These are phyloP conservation scores for Volvariella volvacea DNA, from an alignment of 1,284 basidiomycete species.

Conservation along the genomic window DNA sequence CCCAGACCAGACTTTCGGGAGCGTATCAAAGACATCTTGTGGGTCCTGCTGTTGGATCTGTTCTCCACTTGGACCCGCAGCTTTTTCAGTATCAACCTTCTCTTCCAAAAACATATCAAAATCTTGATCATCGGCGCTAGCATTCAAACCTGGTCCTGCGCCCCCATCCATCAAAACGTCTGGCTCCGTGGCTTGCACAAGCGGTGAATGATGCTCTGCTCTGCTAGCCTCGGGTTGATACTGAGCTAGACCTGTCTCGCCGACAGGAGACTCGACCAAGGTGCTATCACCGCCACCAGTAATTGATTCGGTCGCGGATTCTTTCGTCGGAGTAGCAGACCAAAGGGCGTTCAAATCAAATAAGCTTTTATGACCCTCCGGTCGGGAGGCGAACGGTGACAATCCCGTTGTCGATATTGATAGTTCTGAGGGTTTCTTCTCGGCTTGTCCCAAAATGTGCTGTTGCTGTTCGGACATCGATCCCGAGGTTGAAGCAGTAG, in stretches of 20 bases:
- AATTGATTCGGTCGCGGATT: slow-evolving; percentile 10
- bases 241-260: too few relatives aligned
- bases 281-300: neutral
- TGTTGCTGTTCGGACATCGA: slow-evolving; percentile 1
- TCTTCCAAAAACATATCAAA: slow-evolving; percentile 78
- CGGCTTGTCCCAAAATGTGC: neutral
- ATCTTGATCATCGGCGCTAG: slow-evolving; percentile 56
- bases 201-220: neutral
- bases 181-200: neutral
- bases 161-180: slow-evolving; percentile 32
- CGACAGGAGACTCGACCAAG: too few relatives aligned
- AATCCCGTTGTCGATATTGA: slow-evolving; percentile 23
- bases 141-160: slow-evolving; percentile 23
- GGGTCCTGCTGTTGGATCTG: slow-evolving; percentile 15
- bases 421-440: neutral
- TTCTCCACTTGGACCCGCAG: slow-evolving; percentile 13
- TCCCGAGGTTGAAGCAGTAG: slow-evolving; percentile 5
- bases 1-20: slow-evolving; percentile 63
- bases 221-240: too few relatives aligned
- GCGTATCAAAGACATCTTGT: slow-evolving; percentile 41
- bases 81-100: slow-evolving; percentile 23
- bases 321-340: slow-evolving; percentile 36
- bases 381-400: slow-evolving; percentile 49
- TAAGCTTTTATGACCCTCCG: slow-evolving; percentile 39
- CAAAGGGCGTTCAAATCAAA: slow-evolving; percentile 72